Conservation (phyloP, 208 protist species). For the Pavlovales sp. region DNA sequence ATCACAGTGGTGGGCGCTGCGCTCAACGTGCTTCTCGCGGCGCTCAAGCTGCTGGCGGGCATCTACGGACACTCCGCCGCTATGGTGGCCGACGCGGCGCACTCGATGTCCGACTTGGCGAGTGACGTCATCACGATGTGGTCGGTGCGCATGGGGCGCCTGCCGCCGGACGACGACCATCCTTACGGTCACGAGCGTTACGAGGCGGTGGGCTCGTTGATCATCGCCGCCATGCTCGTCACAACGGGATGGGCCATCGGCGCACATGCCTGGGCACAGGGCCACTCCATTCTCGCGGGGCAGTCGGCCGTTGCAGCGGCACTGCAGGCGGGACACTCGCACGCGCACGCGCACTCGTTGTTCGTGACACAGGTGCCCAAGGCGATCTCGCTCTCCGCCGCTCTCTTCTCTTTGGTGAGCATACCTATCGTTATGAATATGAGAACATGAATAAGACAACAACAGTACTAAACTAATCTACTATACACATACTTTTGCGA, state of each 20-base stretch:
- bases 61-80: not conserved
- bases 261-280: not conserved
- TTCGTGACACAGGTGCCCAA: no score
- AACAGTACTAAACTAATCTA: no score
- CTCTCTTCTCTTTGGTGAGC: not conserved
- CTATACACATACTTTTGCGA: no score
- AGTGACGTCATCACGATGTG: slow-evolving; percentile 10
- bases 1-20: slow-evolving; percentile 7
- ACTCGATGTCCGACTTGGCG: slow-evolving; percentile 14
- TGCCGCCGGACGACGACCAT: slow-evolving; percentile 29
- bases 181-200: slow-evolving; percentile 24
- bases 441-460: no score
- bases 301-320: not conserved
- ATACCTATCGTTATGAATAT: no score
- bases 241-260: not conserved
- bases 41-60: slow-evolving; percentile 1
- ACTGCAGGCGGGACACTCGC: not conserved
- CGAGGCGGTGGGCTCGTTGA: slow-evolving; percentile 19
- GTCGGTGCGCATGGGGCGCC: not conserved
- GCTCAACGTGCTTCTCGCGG: slow-evolving; percentile 7
- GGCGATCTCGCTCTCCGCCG: not conserved
- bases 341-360: not conserved
- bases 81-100: slow-evolving; percentile 32
- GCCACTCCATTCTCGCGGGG: not conserved
- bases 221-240: not conserved